phyloP scores from a whole-genome alignment of 2,329 filamentous ascomycete species.

The Fusarium sp. region DNA sequence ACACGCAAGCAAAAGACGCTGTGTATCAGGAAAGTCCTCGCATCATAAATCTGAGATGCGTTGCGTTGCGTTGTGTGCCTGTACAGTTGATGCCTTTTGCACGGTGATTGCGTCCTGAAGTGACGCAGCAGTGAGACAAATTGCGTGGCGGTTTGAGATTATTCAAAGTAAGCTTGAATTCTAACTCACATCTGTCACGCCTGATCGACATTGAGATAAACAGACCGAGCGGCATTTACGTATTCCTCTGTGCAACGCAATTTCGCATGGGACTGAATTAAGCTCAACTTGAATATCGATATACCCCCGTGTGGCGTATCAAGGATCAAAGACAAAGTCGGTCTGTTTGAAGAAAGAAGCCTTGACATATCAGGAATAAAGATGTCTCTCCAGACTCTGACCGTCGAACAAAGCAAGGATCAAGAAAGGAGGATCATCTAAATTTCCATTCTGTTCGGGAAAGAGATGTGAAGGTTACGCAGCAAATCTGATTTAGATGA shows the following conservation, averaged over 20 bases:
- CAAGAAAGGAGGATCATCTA: constrained; percentile 22
- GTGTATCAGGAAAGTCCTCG: constrained; percentile 20
- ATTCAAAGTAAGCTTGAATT: constrained; percentile 48
- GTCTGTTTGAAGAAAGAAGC: constrained; percentile 14
- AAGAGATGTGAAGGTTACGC: constrained; percentile 20
- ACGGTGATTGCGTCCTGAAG: constrained; percentile 25
- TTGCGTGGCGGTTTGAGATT: constrained; percentile 45
- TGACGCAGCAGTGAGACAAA: constrained; percentile 39
- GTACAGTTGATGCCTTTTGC: not conserved
- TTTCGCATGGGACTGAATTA: constrained; percentile 29
- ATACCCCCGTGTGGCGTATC: constrained; percentile 19
- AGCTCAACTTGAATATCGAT: constrained; percentile 23
- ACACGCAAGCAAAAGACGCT: constrained; percentile 22
- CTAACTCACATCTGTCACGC: constrained; percentile 37
- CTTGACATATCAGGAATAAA: not conserved
- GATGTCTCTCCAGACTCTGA: constrained; percentile 1
- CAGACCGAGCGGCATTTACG: constrained; percentile 36
- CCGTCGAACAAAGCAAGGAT: constrained; percentile 3
- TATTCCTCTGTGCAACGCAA: constrained; percentile 23
- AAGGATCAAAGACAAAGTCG: constrained; percentile 18
- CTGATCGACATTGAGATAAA: constrained; percentile 26
- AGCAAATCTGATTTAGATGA: constrained; percentile 18
- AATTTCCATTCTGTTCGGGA: constrained; percentile 20
- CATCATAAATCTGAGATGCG: constrained; percentile 12
- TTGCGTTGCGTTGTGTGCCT: constrained; percentile 13